These are phyloP conservation scores for Tuber umbilicatum DNA, from an alignment of 495 filamentous ascomycete genomes.

Conservation along the genomic window DNA sequence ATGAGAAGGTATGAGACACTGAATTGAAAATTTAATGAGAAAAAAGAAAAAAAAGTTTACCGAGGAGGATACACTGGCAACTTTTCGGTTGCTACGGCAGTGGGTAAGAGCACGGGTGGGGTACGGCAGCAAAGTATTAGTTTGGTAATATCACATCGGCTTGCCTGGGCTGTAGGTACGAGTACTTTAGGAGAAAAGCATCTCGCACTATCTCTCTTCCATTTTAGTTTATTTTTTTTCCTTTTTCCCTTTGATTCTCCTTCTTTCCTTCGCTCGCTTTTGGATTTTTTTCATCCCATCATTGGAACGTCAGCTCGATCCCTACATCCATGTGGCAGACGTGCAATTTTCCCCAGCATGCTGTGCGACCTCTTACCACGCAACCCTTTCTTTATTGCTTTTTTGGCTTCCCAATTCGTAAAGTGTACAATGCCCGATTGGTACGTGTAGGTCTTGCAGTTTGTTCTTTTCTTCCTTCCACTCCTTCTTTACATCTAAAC, in stretches of 20 bases:
- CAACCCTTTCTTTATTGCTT: background rate
- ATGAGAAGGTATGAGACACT: background rate
- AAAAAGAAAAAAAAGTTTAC: background rate
- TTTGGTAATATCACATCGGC: background rate
- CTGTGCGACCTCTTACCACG: background rate
- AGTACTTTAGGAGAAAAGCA: background rate
- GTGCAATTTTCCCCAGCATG: background rate
- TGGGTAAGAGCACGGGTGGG: too few species aligned
- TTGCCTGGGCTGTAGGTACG: background rate
- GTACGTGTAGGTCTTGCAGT: background rate
- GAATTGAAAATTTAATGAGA: background rate
- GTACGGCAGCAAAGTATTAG: background rate
- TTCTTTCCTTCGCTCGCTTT: background rate
- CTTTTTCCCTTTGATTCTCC: background rate
- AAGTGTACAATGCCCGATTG: background rate
- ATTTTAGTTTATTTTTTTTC: background rate
- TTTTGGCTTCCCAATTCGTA: background rate
- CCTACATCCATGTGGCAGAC: background rate
- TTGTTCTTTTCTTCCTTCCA: constrained; percentile 1
- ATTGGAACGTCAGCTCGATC: background rate
- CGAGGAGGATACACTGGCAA: background rate
- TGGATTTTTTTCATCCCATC: background rate
- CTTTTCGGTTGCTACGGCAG: background rate
- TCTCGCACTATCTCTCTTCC: background rate
- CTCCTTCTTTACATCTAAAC: background rate